Base-by-base conservation (phyloP, 352 stramenopile genomes). In the Aphanomyces invadans region DNA sequence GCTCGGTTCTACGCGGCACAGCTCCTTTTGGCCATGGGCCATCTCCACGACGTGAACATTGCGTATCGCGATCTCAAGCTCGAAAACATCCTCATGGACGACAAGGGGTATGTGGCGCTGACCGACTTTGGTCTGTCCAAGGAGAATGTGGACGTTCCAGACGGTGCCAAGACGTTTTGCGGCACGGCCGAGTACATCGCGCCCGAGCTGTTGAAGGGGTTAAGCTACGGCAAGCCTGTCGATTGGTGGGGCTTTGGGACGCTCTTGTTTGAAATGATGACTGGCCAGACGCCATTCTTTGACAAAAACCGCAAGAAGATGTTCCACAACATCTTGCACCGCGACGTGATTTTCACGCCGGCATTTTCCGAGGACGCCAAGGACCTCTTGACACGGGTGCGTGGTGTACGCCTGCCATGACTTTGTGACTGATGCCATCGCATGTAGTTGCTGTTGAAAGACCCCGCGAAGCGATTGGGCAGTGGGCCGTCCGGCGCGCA, bases 211-310 rank as follows among this genome's bases (percentile, higher is more conserved):
- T 74, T 97, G 19, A 90, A 91, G 76, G 88, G 89, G 17, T 73
- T 95, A 60, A 80, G 81, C 26, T 97, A 98, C 71, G 86, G 87
- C 48, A 88, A 90, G 69, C 81, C 84, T 15, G 91, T 97, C 15
- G 92, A 98, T 71, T 98, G 90, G 90, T 98, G 92, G 92, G 86
- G 85, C 33, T 96, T 97, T 69, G 92, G 92, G 23, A 96, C 83
- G 21, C 76, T 98, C 42, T 76, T 96, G 53, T 98, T 97, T 76
- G 93, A 98, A 79, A 97, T 98, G 88, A 96, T 97, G 76, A 91
- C 88, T 9, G 91, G 92, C 23, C 73, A 83, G 79, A 97, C 92
- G 12, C 93, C 93, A 10, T 98, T 98, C 74, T 97, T 97, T 64
- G 92, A 97, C 71, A 91, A 92, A 52, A 98, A 98, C 74, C 76